Base-by-base conservation (phyloP, 495 filamentous ascomycete genomes). In the Aspergillus avenaceus region DNA sequence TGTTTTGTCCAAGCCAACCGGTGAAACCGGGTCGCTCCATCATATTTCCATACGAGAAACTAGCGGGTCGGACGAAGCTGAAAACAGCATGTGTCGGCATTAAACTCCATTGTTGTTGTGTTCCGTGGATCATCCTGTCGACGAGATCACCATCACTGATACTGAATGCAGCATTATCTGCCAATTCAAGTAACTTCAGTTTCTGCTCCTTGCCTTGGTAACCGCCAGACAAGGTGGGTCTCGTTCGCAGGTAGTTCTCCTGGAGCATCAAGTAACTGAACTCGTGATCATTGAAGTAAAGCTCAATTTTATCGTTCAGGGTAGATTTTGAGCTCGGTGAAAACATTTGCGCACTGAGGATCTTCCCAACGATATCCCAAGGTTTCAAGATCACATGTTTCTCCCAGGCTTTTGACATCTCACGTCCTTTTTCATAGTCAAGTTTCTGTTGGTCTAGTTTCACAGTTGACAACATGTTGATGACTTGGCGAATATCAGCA, bases 261-360 rank as follows among this genome's bases (percentile, higher is more conserved):
- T 99, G 92, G 50, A 99, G 81, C 95, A 99, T 97, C 44, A 99
- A 67, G 58, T 84, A 88, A 60, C 88, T 95, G 66, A 97, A 92
- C 58, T 99, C 93, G 58, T 97, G 92, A 56, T 99, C 93, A 61
- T 97, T 96, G 77, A 99, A 99, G 69, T 99, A 99, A 2, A 99
- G 83, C 69, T 97, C 91, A 50, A 91, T 91, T 72, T 99, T 99
- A 64, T 99, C 91, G 60, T 96, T 97, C 40, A 97, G 71, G 0
- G 90, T 92, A 7, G 86, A 73, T 50, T 85, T 95, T 66, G 87
- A 92, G 47, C 79, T 82, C 11, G 80, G 79, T 31, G 85, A 80
- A 59, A 97, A 99, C 72, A 95, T 83, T 44, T 88, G 90, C 1
- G 87, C 84, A 23, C 83, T 90, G 14, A 99, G 80, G 57, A 99